Base-by-base conservation (phyloP, 352 stramenopile species). In the Phytophthora rubi region DNA sequence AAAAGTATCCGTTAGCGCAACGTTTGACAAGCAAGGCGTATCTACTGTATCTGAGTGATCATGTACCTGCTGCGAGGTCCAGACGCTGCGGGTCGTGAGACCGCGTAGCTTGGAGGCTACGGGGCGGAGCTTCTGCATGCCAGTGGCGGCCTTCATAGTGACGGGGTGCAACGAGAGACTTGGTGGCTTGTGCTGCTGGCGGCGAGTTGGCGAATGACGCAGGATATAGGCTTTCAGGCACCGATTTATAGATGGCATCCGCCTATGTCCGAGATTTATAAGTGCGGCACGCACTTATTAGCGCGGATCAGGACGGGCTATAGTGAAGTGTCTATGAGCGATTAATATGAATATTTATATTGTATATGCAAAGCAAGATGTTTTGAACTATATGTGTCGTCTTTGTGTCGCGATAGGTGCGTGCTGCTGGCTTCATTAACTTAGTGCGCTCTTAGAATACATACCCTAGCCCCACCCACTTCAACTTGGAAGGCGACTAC, bases 51-150 rank as follows among this genome's bases (percentile, higher is more conserved):
- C 39, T 12, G 12, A 12, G 7, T 21, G 21, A 32, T 53, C 21
- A n/a, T 2, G 45, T 55, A 86, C 79, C 73, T 86, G 69, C 53
- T 87, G 80, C 1, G 80, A 65, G 6, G 80, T 85, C 65, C 69
- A 79, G 39, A 79, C 68, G 53, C 51, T 81, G 62, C 80, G 80
- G 47, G 53, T 74, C 2, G 62, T 60, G 37, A 52, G 28, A 15
- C 44, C 33, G 39, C 59, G 66, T 8, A 76, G 52, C 60, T 69
- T 77, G 44, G 57, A 42, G 26, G 33, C 57, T 9, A 68, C 39
- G 37, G 59, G 63, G 12, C 53, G 65, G 28, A 71, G 63, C 39
- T 63, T 61, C 28, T 64, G 63, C 26, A 71, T 56, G 30, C 39
- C 15, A 39, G 23, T 45, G 62, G 71, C 2, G 32, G 65, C 33